A percentile compares a stretch with the other conserved stretches of the same genome.
Evolutionary conservation across 805 yeast species (phyloP).

Genomic region (Dipodascus geniculatus): DNA sequence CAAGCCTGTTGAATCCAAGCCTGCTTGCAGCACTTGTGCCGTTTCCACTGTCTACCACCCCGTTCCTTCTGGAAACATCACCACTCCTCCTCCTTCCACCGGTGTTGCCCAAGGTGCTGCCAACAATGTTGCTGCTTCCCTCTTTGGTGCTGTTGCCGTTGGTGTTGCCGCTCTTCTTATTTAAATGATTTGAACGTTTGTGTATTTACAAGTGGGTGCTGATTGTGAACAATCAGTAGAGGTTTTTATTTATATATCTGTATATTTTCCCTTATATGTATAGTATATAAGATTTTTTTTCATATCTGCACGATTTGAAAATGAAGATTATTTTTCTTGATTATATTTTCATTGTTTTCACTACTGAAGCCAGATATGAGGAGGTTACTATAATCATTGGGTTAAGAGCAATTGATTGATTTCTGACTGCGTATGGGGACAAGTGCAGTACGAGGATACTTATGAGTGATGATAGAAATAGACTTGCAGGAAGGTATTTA

Average conservation of each 20-base stretch:
- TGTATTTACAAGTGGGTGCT: background rate
- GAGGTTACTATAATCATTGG: no score
- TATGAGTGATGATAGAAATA: no score
- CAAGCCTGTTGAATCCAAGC: background rate
- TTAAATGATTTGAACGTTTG: background rate
- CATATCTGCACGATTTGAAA: background rate
- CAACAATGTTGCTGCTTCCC: background rate
- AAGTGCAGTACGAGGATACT: no score
- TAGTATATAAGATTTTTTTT: background rate
- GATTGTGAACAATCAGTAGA: background rate
- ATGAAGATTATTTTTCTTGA: background rate
- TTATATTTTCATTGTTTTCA: no score
- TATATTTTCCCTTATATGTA: background rate
- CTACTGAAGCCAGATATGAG: no score
- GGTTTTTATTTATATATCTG: background rate
- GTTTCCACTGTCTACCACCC: background rate
- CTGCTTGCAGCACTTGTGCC: no score
- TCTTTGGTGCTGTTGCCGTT: background rate
- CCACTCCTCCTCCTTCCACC: background rate
- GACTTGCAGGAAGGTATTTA: no score
- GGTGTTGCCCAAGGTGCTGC: background rate
- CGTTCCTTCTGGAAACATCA: constrained; percentile 1
- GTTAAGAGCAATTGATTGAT: no score
- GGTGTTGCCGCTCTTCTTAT: background rate
- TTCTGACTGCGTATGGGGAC: no score